Base-by-base conservation (phyloP, 352 stramenopile species). In the Phytophthora pseudosyringae region DNA sequence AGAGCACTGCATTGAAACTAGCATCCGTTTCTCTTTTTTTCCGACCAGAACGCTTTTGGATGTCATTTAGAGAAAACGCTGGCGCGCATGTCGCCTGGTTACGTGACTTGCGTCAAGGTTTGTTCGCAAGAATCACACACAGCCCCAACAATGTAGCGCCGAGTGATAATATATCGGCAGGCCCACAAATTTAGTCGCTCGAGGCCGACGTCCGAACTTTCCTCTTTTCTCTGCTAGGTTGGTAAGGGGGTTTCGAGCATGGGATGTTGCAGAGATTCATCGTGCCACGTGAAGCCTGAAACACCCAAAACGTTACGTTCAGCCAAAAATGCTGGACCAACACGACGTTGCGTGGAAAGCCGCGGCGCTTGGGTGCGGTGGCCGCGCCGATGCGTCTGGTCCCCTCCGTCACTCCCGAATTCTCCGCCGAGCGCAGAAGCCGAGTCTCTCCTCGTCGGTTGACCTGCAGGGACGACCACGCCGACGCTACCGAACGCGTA, bases 171-270 rank as follows among this genome's bases (percentile, higher is more conserved):
- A 61, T 64, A 59, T 66, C 43, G 54, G 52, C 63, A 39, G 33
- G 44, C 36, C 67, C 51, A 67, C 61, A 59, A 64, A 60, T 69
- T 69, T 71, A 66, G 57, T 71, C 56, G n/a, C 43, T 60, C 56
- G 48, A 64, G 29, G 39, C 21, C 28, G 39, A 58, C 44, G 58
- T 36, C 36, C 56, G 49, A 53, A 50, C 41, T 44, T 32, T 38
- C 25, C 36, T 15, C 25, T 53, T 54, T 40, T 58, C 39, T 58
- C 40, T 43, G 43, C 26, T 49, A 46, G 39, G 53, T 59, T 49
- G 38, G 60, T 56, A 39, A 60, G 41, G 41, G 33, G 32, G 58
- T 72, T 72, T 72, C 38, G 4, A 18, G n/a, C 21, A 48, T 67
- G 47, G 35, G 60, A 68, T 68, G 13, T 21, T 26, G 44, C 61